Conservation (phyloP, 1,139 yeast genomes). For the Kodamaea suecica region DNA sequence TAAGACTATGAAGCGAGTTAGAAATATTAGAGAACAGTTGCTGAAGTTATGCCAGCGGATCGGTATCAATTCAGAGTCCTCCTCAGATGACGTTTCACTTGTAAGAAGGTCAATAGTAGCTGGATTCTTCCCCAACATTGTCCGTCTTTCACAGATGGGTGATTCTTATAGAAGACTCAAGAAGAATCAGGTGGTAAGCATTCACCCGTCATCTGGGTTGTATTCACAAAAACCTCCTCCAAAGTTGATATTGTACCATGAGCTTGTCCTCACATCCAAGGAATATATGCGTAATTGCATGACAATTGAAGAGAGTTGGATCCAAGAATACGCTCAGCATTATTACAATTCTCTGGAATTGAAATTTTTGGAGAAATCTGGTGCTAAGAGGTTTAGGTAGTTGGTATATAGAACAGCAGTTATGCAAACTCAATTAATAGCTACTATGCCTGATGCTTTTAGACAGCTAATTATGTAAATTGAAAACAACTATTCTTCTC, state of each 20-base stretch:
- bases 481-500: background rate
- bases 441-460: too few species aligned
- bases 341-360: constrained; percentile 26
- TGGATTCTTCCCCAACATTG: constrained; percentile 83
- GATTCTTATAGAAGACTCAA: constrained; percentile 65
- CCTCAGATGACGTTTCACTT: constrained; percentile 20
- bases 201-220: constrained; percentile 81
- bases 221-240: constrained; percentile 66
- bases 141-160: constrained; percentile 67
- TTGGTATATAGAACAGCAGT: background rate
- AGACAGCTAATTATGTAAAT: too few species aligned
- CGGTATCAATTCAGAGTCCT: constrained; percentile 37
- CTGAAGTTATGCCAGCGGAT: constrained; percentile 57
- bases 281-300: constrained; percentile 89
- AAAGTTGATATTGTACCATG: constrained; percentile 71
- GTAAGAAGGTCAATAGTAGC: constrained; percentile 70
- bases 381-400: constrained; percentile 2
- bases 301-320: constrained; percentile 65
- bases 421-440: too few species aligned
- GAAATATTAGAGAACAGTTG: constrained; percentile 73
- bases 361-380: constrained; percentile 11
- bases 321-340: constrained; percentile 64
- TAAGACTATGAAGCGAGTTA: constrained; percentile 65
- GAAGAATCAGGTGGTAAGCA: constrained; percentile 60
- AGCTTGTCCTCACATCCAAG: constrained; percentile 78